These are phyloP conservation scores for Aspergillus coremiiformis DNA, from an alignment of 495 filamentous ascomycete genomes.

Conservation along the genomic window DNA sequence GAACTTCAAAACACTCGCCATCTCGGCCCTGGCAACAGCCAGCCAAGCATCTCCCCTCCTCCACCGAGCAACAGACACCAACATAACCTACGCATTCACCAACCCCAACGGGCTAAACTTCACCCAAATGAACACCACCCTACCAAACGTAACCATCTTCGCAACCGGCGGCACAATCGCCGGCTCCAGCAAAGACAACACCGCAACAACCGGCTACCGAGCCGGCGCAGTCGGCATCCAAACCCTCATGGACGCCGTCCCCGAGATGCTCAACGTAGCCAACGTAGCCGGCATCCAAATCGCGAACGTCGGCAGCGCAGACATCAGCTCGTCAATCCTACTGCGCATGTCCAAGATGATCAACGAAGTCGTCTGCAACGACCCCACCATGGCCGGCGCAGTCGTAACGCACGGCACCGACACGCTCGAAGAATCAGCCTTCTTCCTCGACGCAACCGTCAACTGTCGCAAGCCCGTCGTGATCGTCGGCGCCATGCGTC, in stretches of 20 bases:
- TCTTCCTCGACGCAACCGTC: constrained; percentile 43
- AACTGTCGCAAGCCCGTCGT: constrained; percentile 43
- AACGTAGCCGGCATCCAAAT: constrained; percentile 43
- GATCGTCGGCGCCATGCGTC: constrained; percentile 44
- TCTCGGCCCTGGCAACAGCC: constrained; percentile 18
- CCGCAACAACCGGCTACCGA: constrained; percentile 41
- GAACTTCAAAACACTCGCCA: constrained; percentile 12
- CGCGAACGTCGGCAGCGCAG: constrained; percentile 30
- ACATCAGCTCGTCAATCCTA: constrained; percentile 36
- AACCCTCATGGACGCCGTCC: constrained; percentile 34
- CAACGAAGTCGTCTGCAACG: constrained; percentile 33
- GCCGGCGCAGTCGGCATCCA: constrained; percentile 37
- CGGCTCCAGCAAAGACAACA: constrained; percentile 32
- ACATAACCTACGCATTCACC: constrained; percentile 22
- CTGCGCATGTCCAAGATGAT: constrained; percentile 36
- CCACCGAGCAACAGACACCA: constrained; percentile 9
- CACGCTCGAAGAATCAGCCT: constrained; percentile 44
- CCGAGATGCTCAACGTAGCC: constrained; percentile 36
- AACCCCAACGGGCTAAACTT: constrained; percentile 29
- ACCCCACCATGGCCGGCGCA: constrained; percentile 36
- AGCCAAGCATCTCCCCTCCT: constrained; percentile 25
- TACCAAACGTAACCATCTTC: constrained; percentile 46
- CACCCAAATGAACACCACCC: constrained; percentile 35
- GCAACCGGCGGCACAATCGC: constrained; percentile 47
- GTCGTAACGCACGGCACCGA: constrained; percentile 48